Conservation (phyloP, 108 stramenopile genomes). For the Cyclotella choctawhatcheeana region DNA sequence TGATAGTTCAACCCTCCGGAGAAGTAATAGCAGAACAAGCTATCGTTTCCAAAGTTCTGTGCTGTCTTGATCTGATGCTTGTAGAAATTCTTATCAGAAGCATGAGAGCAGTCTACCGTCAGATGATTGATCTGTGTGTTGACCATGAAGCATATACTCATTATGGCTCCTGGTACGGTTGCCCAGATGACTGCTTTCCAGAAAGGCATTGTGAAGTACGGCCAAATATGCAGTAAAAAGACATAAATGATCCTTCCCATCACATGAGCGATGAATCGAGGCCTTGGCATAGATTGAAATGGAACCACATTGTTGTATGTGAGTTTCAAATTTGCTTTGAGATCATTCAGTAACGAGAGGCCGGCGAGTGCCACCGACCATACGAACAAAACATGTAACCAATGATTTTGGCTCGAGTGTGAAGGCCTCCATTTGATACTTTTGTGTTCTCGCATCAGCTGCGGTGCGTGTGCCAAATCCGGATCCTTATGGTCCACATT, state of each 20-base stretch:
- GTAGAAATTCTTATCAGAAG: slow-evolving; percentile 53
- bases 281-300: slow-evolving; percentile 32
- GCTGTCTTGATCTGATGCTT: slow-evolving; percentile 60
- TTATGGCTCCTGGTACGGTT: slow-evolving; percentile 40
- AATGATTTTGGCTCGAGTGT: slow-evolving; percentile 40
- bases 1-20: slow-evolving; percentile 61
- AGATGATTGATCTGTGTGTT: slow-evolving; percentile 68
- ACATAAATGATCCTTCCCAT: slow-evolving; percentile 48
- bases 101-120: slow-evolving; percentile 41
- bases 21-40: slow-evolving; percentile 44
- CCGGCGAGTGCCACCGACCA: slow-evolving; percentile 61
- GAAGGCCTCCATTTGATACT: slow-evolving; percentile 53
- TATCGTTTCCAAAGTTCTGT: slow-evolving; percentile 63
- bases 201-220: slow-evolving; percentile 42
- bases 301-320: slow-evolving; percentile 65
- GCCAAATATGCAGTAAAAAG: slow-evolving; percentile 48
- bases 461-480: slow-evolving; percentile 62
- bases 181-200: slow-evolving; percentile 62
- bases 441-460: slow-evolving; percentile 61
- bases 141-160: slow-evolving; percentile 60
- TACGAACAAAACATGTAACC: slow-evolving; percentile 37
- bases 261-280: slow-evolving; percentile 37
- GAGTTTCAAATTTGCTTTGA: slow-evolving; percentile 49
- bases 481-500: slow-evolving; percentile 64
- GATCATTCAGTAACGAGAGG: slow-evolving; percentile 50